Evolutionary conservation across 2,329 filamentous ascomycete species (phyloP), one percentile per base, ranked within the genome.

Genomic region (Talaromyces sp.): DNA sequence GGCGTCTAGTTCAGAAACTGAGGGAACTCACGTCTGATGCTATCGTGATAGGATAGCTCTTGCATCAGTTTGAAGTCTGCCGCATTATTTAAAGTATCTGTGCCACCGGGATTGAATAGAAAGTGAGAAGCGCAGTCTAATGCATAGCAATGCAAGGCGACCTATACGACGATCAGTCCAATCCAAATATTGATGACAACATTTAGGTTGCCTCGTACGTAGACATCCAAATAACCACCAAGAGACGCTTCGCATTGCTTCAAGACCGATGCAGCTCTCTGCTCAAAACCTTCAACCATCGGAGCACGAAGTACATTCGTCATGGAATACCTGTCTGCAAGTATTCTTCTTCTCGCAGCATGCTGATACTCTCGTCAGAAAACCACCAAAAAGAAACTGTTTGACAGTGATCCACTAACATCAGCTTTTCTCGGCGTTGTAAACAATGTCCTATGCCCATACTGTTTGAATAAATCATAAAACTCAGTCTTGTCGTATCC

Each of bases 61-160:
- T 86, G 83, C 88, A 91, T 90, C 74, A 91, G 84, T 14, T 84
- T 81, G 67, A 87, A 84, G 63, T 90, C 87, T n/a, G 82, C 73
- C 37, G 77, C 69, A 19, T 82, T 76, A 35, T 83, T 79, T 1
- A 90, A 79, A 9, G 87, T 89, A 66, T 87, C 80, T 1, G 86
- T 85, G 1, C 88, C 88, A 65, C 86, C 82, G 0, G 88, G 87
- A 63, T 89, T 86, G 71, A 91, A 89, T n/a, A 91, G 80, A 68
- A 90, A 87, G 70, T 89, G 86, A 0, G 87, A 89, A 33, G 87
- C 84, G 69, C 88, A 89, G 71, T 91, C 89, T 62, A 90, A 86
- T 0, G 89, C 88, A 72, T 89, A 91, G 31, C 88, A 84, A 68
- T 91, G 89, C 1, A 90, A 78, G 24, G 75, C 79, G 73, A 70